phyloP scores from a whole-genome alignment of 2,329 filamentous ascomycete species.

The Paraconiothyrium brasiliense region DNA sequence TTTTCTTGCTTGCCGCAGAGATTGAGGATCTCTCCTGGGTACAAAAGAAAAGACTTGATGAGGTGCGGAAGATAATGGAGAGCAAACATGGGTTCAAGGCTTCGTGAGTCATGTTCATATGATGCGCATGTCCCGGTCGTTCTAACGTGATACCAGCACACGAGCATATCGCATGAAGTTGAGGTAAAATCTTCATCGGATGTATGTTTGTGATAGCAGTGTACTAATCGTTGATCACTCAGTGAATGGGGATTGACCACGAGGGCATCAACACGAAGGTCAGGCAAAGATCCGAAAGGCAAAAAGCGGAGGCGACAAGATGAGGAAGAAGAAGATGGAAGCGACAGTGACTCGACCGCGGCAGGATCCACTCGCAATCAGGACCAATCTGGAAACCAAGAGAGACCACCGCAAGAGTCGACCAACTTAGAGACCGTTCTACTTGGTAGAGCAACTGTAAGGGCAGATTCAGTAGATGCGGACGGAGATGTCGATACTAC shows the following conservation, averaged over 20 bases:
- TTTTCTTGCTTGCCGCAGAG: slow-evolving; percentile 20
- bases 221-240: not conserved
- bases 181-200: slow-evolving; percentile 13
- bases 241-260: slow-evolving; percentile 45
- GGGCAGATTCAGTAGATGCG: not conserved
- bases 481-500: not conserved
- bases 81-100: slow-evolving; percentile 43
- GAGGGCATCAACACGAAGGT: slow-evolving; percentile 31
- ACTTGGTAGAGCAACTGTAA: slow-evolving; percentile 10
- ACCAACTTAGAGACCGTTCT: slow-evolving; percentile 16
- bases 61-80: slow-evolving; percentile 47
- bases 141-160: slow-evolving; percentile 30
- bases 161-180: slow-evolving; percentile 50
- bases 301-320: slow-evolving; percentile 13
- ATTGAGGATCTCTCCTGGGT: slow-evolving; percentile 45
- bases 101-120: slow-evolving; percentile 36
- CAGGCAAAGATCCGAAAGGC: slow-evolving; percentile 11
- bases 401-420: slow-evolving; percentile 1
- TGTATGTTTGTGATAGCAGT: not conserved
- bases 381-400: not conserved
- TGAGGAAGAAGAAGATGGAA: slow-evolving; percentile 16
- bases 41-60: slow-evolving; percentile 45
- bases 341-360: slow-evolving; percentile 15
- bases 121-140: not conserved
- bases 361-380: not conserved